Evolutionary conservation across 2,329 filamentous ascomycete species (phyloP).

Genomic region (Aspergillus terreus): DNA sequence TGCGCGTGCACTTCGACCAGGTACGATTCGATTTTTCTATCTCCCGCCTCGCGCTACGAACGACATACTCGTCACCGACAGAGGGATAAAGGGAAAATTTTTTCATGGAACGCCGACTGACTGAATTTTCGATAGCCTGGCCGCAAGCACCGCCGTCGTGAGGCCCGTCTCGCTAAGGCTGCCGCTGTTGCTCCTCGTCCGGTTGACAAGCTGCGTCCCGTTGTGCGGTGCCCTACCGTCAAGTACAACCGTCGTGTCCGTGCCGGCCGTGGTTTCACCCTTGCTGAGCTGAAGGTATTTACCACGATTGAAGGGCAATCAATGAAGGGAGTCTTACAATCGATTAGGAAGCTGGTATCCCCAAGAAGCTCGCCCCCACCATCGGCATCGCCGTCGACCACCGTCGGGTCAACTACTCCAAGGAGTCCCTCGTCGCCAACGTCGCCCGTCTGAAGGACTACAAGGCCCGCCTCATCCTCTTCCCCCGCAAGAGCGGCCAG

Average conservation of each 20-base stretch:
- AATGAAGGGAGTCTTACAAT: slow-evolving; percentile 14
- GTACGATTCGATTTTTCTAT: slow-evolving; percentile 56
- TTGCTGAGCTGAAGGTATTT: slow-evolving; percentile 94
- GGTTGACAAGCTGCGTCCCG: slow-evolving; percentile 91
- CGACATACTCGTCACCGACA: slow-evolving; percentile 4
- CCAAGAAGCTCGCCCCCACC: slow-evolving; percentile 89
- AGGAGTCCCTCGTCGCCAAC: slow-evolving; percentile 92
- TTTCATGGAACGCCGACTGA: slow-evolving; percentile 29
- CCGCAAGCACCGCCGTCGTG: slow-evolving; percentile 89
- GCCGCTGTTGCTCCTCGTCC: slow-evolving; percentile 92
- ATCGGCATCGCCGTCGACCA: slow-evolving; percentile 96
- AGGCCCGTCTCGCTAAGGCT: slow-evolving; percentile 90
- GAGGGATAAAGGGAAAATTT: slow-evolving; percentile 9
- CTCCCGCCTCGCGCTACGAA: slow-evolving; percentile 14
- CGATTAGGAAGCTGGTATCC: slow-evolving; percentile 84
- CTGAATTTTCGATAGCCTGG: slow-evolving; percentile 65
- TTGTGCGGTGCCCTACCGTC: slow-evolving; percentile 96
- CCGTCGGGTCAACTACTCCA: slow-evolving; percentile 94
- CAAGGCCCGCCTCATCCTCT: slow-evolving; percentile 92
- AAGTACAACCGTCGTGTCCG: slow-evolving; percentile 99
- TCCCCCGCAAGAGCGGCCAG: slow-evolving; percentile 92
- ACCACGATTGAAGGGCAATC: not conserved
- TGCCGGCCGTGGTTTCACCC: slow-evolving; percentile 94
- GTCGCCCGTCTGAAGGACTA: slow-evolving; percentile 97
- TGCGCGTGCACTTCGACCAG: slow-evolving; percentile 99